Evolutionary conservation across 108 stramenopile genomes (phyloP).

Genomic region (Cyclotella choctawhatcheeana): DNA sequence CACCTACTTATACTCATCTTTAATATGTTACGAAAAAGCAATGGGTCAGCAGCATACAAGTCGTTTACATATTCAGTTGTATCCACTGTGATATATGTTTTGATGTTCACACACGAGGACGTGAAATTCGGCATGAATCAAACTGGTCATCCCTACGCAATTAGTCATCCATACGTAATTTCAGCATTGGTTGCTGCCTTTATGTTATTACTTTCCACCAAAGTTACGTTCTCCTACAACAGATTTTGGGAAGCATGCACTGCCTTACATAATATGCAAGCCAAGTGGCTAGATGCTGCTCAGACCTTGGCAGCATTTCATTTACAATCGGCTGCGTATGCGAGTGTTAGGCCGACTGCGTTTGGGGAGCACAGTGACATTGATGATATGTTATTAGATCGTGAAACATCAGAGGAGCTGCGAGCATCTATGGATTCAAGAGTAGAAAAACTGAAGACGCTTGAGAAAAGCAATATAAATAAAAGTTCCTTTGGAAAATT

Average conservation of each 20-base stretch:
- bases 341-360: slow-evolving; percentile 55
- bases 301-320: slow-evolving; percentile 74
- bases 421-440: neutral
- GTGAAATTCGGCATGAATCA: no score
- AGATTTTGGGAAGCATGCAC: slow-evolving; percentile 71
- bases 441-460: slow-evolving; percentile 17
- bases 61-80: neutral
- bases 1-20: neutral
- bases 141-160: no score
- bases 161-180: slow-evolving; percentile 72
- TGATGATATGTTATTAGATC: slow-evolving; percentile 25
- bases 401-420: slow-evolving; percentile 26
- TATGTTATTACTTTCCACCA: slow-evolving; percentile 70
- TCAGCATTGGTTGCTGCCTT: slow-evolving; percentile 65
- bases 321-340: slow-evolving; percentile 61
- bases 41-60: slow-evolving; percentile 29
- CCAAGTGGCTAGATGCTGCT: slow-evolving; percentile 74
- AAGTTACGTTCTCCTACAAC: slow-evolving; percentile 56
- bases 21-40: neutral
- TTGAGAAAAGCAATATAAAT: neutral
- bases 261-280: slow-evolving; percentile 72
- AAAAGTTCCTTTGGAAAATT: slow-evolving; percentile 4
- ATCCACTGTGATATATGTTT: slow-evolving; percentile 8
- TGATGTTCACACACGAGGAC: neutral
- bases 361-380: slow-evolving; percentile 70